Evolutionary conservation across 805 yeast species (phyloP).

Genomic region (Lipomyces chichibuensis): DNA sequence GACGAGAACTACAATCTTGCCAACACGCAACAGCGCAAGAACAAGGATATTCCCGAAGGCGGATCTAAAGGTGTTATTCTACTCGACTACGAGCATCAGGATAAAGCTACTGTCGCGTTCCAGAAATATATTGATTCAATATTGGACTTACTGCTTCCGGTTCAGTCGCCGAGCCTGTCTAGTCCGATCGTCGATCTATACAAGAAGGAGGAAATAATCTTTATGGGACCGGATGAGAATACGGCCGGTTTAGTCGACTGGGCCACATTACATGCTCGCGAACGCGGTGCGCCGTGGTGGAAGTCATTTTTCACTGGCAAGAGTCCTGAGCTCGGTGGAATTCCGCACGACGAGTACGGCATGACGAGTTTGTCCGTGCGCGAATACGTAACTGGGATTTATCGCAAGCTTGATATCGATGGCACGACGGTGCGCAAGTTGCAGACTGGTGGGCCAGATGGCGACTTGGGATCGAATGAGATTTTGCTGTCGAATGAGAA

Average conservation of each 20-base stretch:
- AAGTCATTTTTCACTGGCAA: constrained; percentile 97
- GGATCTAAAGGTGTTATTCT: constrained; percentile 97
- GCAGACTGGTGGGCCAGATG: constrained; percentile 99
- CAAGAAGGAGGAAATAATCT: constrained; percentile 83
- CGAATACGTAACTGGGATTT: constrained; percentile 84
- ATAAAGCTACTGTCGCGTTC: constrained; percentile 79
- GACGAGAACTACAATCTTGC: constrained; percentile 97
- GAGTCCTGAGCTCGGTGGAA: constrained; percentile 89
- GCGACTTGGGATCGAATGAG: constrained; percentile 96
- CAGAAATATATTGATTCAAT: constrained; percentile 91
- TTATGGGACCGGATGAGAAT: constrained; percentile 99
- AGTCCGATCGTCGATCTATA: constrained; percentile 84
- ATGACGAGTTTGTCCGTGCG: constrained; percentile 96
- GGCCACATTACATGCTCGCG: constrained; percentile 93
- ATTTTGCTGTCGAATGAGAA: constrained; percentile 83
- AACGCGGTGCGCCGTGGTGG: constrained; percentile 97
- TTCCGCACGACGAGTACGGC: constrained; percentile 97
- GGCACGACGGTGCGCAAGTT: constrained; percentile 69
- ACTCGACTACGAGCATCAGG: constrained; percentile 70
- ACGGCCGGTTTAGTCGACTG: constrained; percentile 94
- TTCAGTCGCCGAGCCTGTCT: constrained; percentile 71
- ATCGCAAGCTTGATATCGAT: constrained; percentile 69
- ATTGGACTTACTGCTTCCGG: constrained; percentile 78
- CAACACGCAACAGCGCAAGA: constrained; percentile 92
- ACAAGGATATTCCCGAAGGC: constrained; percentile 98